Evolutionary conservation across 306 rosid species (phyloP), one percentile per base, ranked within the genome.

Genomic region (Prunus campanulata): DNA sequence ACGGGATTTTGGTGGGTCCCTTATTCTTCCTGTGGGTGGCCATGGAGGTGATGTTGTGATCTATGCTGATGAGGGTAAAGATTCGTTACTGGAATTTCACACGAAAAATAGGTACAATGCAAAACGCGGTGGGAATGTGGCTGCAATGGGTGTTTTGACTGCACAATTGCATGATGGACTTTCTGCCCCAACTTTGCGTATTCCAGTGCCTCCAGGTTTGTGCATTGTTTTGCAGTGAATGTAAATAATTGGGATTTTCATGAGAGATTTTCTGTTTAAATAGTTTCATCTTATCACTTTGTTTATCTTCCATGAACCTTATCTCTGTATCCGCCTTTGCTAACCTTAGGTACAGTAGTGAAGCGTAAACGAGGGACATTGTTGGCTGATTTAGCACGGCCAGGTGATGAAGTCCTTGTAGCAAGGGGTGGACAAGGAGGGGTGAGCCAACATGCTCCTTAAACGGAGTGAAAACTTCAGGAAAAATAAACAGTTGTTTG

Each of bases 381-480:
- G 81, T 84, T 92, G 82, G 97, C 88, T 78, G 99, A 96, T 86
- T 85, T 96, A 55, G 93, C 90, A 2, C 85, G 46, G 78, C 93
- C 87, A 4, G 92, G 93, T 61, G 98, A 96, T 57, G 96, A 96
- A 85, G 79, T 96, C 81, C 89, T 91, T 74, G 99, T 91, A 49
- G 99, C 96, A 0, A 88, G 93, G 86, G 98, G 99, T 8, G 99
- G 98, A 78, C 97, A 91, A 83, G 99, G 99, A 87, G 99, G 98
- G 97, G 98, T 91, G 85, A 75, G 88, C 55, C 75, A 59, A 51
- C 18, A 55, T 78, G 54, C 25, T 24, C 66, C 35, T 83, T 19
- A 52, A 14, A 18, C 60, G 57, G 9, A 55, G 56, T 52, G 62
- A 80, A 42, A 27, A 11, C 32, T 50, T 68, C 12, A 9, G 11